Base-by-base conservation (phyloP, 75 land plant genomes). In the Cunninghamia lanceolata region DNA sequence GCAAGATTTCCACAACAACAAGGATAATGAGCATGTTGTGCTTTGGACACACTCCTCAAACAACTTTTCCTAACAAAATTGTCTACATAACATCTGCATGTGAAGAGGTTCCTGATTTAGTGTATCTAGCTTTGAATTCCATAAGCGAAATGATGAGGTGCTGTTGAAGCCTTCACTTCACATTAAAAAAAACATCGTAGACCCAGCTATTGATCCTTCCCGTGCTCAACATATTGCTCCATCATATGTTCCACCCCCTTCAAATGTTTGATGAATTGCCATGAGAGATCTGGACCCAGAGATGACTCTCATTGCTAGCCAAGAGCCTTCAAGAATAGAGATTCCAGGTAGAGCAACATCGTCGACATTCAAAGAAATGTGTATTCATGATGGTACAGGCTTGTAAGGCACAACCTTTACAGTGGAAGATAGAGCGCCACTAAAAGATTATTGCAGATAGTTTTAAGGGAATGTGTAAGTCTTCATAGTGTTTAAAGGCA, bases 221-320 rank as follows among this genome's bases (percentile, higher is more conserved):
- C 15, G 73, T 1, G 52, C 93, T 52, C 47, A 86, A 7, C 92
- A 87, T 16, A 86, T 85, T 88, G 86, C 91, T 38, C 89, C 91
- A n/a, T 83, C 92, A 36, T 93, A 85, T 85, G 82, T 89, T 78
- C 87, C 91, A 35, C 91, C 93, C 36, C 82, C 94, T 82, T 84
- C 94, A 82, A 92, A 91, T 39, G 92, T 92, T 59, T 86, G 88
- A 54, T 95, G 95, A 30, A 92, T 95, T 2, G 93, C 96, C 39
- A 95, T 95, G 96, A 91, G 95, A 84, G 98, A 96, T 82, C 95
- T 95, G 96, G 96, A 96, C 1, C 95, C 98, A 14, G 96, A 96
- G 89, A 95, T 96, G 96, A 96, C 98, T 81, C 98, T 97, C 1
- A 91, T 95, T 84, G 91, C 96, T 19, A 96, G 96, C 71, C 93